Evolutionary conservation across 2,329 filamentous ascomycete species (phyloP).

Genomic region (Trichoderma breve): DNA sequence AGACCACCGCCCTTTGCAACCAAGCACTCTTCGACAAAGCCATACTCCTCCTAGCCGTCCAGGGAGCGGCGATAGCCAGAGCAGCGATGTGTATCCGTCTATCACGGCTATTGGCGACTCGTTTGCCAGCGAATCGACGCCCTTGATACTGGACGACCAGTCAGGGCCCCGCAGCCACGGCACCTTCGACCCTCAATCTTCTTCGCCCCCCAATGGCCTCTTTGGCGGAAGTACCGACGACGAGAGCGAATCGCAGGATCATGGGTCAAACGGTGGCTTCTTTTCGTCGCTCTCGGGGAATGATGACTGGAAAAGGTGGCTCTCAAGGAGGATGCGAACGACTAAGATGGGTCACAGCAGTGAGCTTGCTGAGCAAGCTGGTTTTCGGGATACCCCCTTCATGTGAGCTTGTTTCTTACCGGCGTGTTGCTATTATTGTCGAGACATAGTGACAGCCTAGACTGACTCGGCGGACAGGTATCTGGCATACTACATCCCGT

Average conservation of each 20-base stretch:
- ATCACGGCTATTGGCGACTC: constrained; percentile 17
- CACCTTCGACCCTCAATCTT: constrained; percentile 69
- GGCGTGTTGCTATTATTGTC: neutral
- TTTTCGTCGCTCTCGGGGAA: constrained; percentile 39
- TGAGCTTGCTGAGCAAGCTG: constrained; percentile 68
- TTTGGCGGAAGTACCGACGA: constrained; percentile 30
- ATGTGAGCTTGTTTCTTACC: constrained; percentile 59
- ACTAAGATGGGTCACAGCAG: constrained; percentile 72
- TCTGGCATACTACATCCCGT: constrained; percentile 87
- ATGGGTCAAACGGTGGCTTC: constrained; percentile 35
- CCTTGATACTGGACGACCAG: constrained; percentile 45
- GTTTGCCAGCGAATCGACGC: constrained; percentile 48
- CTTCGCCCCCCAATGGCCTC: constrained; percentile 43
- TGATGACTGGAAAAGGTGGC: constrained; percentile 49
- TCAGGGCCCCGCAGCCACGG: constrained; percentile 65
- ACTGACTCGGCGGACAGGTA: constrained; percentile 56
- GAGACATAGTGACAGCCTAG: neutral
- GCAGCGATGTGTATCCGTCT: constrained; percentile 19
- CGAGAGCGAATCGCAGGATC: constrained; percentile 34
- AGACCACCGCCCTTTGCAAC: constrained; percentile 43
- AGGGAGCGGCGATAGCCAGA: constrained; percentile 23
- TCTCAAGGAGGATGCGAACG: constrained; percentile 52
- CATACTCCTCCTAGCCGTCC: constrained; percentile 35
- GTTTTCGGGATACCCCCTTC: constrained; percentile 67
- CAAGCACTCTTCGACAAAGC: constrained; percentile 47